These are phyloP conservation scores for Daedaleopsis sinensis DNA, from an alignment of 768 basidiomycete species.

Conservation along the genomic window DNA sequence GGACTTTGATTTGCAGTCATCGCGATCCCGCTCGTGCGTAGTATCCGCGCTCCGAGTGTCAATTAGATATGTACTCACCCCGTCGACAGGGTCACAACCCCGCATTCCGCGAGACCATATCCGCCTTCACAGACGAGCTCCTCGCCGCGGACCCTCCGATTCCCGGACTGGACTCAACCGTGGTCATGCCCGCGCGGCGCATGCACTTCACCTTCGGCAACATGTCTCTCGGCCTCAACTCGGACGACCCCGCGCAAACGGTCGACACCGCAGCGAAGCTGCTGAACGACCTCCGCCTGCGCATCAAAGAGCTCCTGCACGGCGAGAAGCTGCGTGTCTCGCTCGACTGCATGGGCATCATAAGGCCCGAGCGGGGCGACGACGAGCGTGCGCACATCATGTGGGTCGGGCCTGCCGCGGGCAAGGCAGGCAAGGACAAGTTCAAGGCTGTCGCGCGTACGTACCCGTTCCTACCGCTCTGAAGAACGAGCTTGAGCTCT, in stretches of 20 bases:
- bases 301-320: slow-evolving; percentile 45
- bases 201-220: slow-evolving; percentile 78
- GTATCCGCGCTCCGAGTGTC: not conserved
- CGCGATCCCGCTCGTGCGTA: not conserved
- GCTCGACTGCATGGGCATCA: slow-evolving; percentile 53
- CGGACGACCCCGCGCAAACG: slow-evolving; percentile 7
- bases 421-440: slow-evolving; percentile 36
- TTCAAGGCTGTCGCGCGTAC: not conserved
- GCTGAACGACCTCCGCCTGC: slow-evolving; percentile 31
- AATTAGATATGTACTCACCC: not conserved
- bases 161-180: slow-evolving; percentile 59
- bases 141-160: slow-evolving; percentile 35
- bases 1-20: not conserved
- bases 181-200: slow-evolving; percentile 58
- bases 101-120: slow-evolving; percentile 29
- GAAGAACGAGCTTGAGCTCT: too few relatives aligned
- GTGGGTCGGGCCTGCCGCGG: slow-evolving; percentile 50
- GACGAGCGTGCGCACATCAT: slow-evolving; percentile 55
- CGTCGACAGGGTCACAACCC: slow-evolving; percentile 35
- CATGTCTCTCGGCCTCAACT: slow-evolving; percentile 52
- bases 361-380: slow-evolving; percentile 43
- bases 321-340: slow-evolving; percentile 37
- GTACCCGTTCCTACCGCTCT: not conserved
- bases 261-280: slow-evolving; percentile 28
- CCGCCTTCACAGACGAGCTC: slow-evolving; percentile 32